Percentiles rank a stretch among this genome's conserved stretches.
Conservation (phyloP, 805 yeast genomes). For the Metschnikowia peoriensis region DNA sequence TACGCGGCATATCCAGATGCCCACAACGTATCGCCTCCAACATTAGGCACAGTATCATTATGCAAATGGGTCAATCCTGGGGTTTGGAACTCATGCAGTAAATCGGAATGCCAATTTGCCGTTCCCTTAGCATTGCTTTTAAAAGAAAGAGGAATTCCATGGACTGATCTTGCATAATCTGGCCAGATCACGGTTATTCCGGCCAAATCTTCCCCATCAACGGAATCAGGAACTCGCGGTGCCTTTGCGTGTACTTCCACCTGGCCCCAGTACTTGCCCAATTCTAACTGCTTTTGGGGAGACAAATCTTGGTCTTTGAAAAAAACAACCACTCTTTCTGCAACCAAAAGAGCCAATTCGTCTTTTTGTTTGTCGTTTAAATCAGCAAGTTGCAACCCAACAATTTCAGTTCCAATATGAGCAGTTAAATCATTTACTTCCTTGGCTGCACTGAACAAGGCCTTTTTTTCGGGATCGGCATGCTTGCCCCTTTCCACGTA, state of each 20-base stretch:
- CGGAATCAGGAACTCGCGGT: constrained; percentile 13
- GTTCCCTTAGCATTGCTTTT: constrained; percentile 21
- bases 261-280: background rate
- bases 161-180: constrained; percentile 21
- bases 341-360: background rate
- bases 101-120: constrained; percentile 42
- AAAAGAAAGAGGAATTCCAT: constrained; percentile 22
- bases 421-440: background rate
- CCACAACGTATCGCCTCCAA: constrained; percentile 58
- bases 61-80: constrained; percentile 54
- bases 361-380: background rate
- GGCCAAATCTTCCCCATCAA: constrained; percentile 2
- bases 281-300: background rate
- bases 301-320: background rate
- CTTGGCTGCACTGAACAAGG: background rate
- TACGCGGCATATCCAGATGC: background rate
- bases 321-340: background rate
- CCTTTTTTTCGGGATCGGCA: background rate
- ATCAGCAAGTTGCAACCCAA: background rate
- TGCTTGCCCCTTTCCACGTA: background rate
- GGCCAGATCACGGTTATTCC: constrained; percentile 32
- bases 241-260: constrained; percentile 19
- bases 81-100: constrained; percentile 53
- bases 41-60: constrained; percentile 45
- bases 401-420: background rate